Conservation (phyloP, 352 stramenopile genomes). For the Thalassiosira hispida region DNA sequence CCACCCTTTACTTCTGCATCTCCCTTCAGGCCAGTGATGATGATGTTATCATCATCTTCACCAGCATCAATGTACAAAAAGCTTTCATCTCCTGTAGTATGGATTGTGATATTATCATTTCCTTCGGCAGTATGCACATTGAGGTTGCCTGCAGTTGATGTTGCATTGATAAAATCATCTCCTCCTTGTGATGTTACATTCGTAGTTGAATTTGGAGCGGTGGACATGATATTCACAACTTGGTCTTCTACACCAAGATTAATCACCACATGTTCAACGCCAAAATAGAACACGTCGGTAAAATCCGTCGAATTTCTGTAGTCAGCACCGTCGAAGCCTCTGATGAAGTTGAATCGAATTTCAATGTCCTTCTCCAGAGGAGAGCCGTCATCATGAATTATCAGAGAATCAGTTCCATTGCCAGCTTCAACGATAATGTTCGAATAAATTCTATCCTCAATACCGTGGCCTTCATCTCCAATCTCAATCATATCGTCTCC, state of each 20-base stretch:
- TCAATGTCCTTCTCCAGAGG: not conserved
- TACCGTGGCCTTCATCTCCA: not conserved
- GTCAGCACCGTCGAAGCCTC: no score
- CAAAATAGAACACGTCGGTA: no score
- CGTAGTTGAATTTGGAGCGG: not conserved
- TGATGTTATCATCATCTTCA: no score
- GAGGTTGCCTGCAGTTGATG: not conserved
- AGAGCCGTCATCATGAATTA: not conserved
- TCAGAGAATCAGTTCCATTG: slow-evolving; percentile 9
- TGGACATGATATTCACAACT: no score
- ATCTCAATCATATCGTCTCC: slow-evolving; percentile 7
- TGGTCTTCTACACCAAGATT: no score
- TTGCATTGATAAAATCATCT: not conserved
- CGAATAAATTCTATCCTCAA: slow-evolving; percentile 2
- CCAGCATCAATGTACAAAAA: no score
- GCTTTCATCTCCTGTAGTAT: not conserved
- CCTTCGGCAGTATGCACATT: slow-evolving; percentile 2
- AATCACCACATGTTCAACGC: not conserved
- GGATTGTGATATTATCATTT: slow-evolving; percentile 19
- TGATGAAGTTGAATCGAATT: not conserved
- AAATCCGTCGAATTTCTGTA: no score
- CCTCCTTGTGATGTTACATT: no score
- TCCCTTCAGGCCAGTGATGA: no score
- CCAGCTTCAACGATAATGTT: slow-evolving; percentile 11
- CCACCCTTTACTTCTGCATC: slow-evolving; percentile 12